These are phyloP conservation scores for Cochlearia excelsa DNA, from an alignment of 345 rosid genomes.

Conservation along the genomic window DNA sequence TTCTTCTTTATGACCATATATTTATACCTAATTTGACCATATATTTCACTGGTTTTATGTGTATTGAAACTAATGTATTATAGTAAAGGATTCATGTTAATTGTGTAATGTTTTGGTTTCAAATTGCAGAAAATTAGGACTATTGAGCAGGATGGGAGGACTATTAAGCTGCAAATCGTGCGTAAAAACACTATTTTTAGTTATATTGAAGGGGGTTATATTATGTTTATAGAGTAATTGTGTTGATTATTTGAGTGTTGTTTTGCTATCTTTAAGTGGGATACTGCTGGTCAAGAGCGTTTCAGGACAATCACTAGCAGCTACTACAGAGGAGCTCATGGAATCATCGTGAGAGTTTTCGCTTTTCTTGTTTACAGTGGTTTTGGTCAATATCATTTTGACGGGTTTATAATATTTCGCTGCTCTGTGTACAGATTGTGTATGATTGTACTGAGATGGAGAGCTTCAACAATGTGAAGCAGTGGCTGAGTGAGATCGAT, in stretches of 20 bases:
- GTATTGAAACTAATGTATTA: neutral
- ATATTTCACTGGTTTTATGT: neutral
- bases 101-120: neutral
- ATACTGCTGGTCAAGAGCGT: conserved; percentile 91
- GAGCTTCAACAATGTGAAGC: conserved; percentile 90
- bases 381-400: neutral
- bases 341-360: conserved; percentile 60
- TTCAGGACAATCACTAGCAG: conserved; percentile 92
- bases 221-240: neutral
- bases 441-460: conserved; percentile 85
- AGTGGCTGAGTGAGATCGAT: conserved; percentile 82
- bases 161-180: conserved; percentile 72
- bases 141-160: conserved; percentile 75
- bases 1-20: neutral
- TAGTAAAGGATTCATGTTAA: neutral
- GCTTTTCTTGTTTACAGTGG: neutral
- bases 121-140: conserved; percentile 65
- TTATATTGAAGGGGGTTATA: neutral
- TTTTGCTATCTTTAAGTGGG: conserved; percentile 54
- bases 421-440: conserved; percentile 48
- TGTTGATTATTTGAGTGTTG: conserved; percentile 8
- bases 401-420: neutral
- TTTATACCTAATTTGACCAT: neutral
- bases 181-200: neutral
- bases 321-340: conserved; percentile 93